Base-by-base conservation (phyloP, 805 yeast genomes). In the Kluyveromyces wickerhamii region DNA sequence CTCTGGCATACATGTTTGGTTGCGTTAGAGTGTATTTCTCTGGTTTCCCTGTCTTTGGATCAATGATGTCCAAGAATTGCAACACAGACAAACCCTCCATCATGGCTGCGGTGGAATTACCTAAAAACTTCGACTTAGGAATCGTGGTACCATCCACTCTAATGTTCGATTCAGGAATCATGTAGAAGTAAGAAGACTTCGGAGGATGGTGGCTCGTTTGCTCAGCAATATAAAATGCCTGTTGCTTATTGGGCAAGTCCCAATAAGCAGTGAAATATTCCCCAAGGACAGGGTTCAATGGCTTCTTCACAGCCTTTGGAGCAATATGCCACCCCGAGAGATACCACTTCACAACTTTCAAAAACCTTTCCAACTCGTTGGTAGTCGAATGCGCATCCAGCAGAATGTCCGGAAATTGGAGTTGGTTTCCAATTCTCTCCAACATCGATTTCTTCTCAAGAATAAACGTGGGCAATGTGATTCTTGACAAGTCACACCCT, bases 171-270 rank as follows among this genome's bases (percentile, higher is more conserved):
- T 76, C 81, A 0, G 98, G 98, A 23, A 84, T 72, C 60, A 79
- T 66, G 56, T 85, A 92, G 54, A 87, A 92, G 59, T 89, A 92
- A 0, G 95, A 79, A 1, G 96, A 85, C 55, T 92, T 82, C 10
- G 98, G 98, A n/a, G 98, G 97, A 56, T 92, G 98, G 52, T 92
- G 98, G 21, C 95, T 83, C 0, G 96, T 88, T 59, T 92, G 98
- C 58, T 92, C 98, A 1, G 96, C 69, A 14, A 89, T 60, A 57
- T 89, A 92, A 55, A 72, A 89, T 0, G 96, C 95, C 34, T 71
- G 71, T 20, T 70, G 74, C 20, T 67, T 72, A 33, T 81, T 74
- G 8, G 88, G 77, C 29, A 86, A 62, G 49, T 87, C 92, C 98
- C 98, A 92, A 56, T 81, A 88, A 52, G 95, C 80, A 14, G 85